A percentile compares a stretch with the other conserved stretches of the same genome.
phyloP scores from a whole-genome alignment of 139 green algal species.

The Tetradesmus lagerheimii region DNA sequence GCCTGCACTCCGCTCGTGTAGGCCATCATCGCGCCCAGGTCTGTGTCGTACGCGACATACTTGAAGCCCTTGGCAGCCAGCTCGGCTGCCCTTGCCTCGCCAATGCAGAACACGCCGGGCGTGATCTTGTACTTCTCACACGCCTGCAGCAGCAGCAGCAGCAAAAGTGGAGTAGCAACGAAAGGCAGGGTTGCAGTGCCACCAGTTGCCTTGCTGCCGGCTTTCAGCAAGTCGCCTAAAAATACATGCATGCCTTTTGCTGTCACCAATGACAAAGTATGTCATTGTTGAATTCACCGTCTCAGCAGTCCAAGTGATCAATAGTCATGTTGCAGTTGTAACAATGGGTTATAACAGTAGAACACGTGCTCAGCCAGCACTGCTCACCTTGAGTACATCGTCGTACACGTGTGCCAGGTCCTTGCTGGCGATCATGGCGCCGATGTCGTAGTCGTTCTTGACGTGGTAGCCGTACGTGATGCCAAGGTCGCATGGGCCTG shows the following conservation, averaged over 20 bases:
- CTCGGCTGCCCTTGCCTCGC: slow-evolving; percentile 28
- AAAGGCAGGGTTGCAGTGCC: not conserved
- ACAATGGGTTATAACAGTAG: too few species aligned
- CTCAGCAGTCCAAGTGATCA: too few species aligned
- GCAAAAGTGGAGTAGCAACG: not conserved
- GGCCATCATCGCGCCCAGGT: slow-evolving; percentile 30
- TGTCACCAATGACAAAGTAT: too few species aligned
- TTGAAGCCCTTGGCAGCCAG: slow-evolving; percentile 36
- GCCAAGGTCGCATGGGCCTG: slow-evolving; percentile 42
- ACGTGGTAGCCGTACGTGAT: slow-evolving; percentile 36
- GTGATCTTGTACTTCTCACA: slow-evolving; percentile 21
- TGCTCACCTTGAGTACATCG: slow-evolving; percentile 5
- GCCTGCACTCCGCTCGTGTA: slow-evolving; percentile 11
- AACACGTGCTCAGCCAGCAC: too few species aligned
- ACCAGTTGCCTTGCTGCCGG: too few species aligned
- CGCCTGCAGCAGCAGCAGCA: not conserved
- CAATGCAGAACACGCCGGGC: slow-evolving; percentile 46
- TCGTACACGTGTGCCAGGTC: slow-evolving; percentile 25
- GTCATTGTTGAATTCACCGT: too few species aligned
- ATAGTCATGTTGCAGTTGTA: too few species aligned
- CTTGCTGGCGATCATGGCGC: slow-evolving; percentile 10
- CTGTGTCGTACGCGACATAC: slow-evolving; percentile 40
- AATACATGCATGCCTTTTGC: too few species aligned
- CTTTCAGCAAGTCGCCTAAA: too few species aligned
- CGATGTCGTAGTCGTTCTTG: slow-evolving; percentile 14